Conservation (phyloP, 129 eudicot genomes). For the Arctium lappa region DNA sequence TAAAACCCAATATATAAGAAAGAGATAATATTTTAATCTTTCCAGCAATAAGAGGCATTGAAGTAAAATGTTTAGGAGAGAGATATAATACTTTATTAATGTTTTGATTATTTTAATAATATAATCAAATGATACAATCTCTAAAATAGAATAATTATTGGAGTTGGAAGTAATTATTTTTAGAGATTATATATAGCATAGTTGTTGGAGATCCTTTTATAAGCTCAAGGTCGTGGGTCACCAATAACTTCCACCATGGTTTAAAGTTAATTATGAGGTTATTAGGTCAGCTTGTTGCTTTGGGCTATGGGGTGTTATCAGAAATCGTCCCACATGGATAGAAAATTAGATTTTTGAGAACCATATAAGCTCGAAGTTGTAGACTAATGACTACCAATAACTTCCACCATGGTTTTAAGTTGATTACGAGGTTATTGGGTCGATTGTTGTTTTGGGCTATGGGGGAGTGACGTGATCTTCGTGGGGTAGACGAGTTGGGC, state of each 20-base stretch:
- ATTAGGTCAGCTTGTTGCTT: neutral
- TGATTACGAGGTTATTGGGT: neutral
- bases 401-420: neutral
- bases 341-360: neutral
- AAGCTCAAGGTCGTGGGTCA: neutral
- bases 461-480: neutral
- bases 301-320: neutral
- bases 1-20: no score
- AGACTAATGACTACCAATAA: neutral
- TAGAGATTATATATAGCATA: no score
- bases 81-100: no score
- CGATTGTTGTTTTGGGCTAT: neutral
- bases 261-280: neutral
- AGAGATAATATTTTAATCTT: no score
- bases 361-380: neutral
- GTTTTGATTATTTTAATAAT: no score
- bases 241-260: neutral
- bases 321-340: neutral
- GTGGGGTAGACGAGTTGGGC: neutral
- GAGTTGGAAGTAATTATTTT: no score
- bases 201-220: no score
- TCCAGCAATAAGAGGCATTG: no score
- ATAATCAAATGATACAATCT: no score
- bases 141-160: no score
- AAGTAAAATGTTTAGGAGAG: no score